Percentiles rank a stretch among this genome's conserved stretches.
phyloP scores from a whole-genome alignment of 192 early-diverging fungal genomes.

The Neocallimastix lanati region DNA sequence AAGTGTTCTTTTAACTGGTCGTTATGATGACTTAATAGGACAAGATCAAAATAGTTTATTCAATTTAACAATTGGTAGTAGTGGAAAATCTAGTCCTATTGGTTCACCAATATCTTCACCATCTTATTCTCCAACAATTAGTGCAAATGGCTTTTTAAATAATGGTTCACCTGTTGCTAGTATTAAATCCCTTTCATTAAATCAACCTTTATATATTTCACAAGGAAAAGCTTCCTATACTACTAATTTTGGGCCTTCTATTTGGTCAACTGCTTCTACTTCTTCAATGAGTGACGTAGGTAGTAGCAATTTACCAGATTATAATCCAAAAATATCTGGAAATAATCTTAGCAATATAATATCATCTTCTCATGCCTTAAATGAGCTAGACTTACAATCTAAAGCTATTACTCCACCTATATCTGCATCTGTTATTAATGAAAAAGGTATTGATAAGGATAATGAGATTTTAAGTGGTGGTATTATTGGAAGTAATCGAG shows the following conservation, averaged over 20 bases:
- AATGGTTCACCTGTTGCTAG: neutral
- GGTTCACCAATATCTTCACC: neutral
- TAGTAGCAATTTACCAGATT: neutral
- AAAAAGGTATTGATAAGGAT: neutral
- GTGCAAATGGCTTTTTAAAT: neutral
- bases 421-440: neutral
- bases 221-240: neutral
- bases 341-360: neutral
- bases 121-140: neutral
- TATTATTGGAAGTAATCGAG: neutral
- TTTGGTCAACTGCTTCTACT: neutral
- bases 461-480: neutral
- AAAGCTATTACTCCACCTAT: neutral
- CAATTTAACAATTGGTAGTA: neutral
- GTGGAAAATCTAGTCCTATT: neutral
- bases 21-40: neutral
- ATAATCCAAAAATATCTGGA: neutral
- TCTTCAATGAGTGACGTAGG: neutral
- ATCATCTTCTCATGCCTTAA: neutral
- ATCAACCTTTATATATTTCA: neutral
- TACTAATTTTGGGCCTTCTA: neutral
- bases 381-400: neutral
- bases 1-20: neutral
- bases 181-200: neutral
- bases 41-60: neutral